phyloP scores from a whole-genome alignment of 2,329 filamentous ascomycete species.

The Sclerotinia glacialis region DNA sequence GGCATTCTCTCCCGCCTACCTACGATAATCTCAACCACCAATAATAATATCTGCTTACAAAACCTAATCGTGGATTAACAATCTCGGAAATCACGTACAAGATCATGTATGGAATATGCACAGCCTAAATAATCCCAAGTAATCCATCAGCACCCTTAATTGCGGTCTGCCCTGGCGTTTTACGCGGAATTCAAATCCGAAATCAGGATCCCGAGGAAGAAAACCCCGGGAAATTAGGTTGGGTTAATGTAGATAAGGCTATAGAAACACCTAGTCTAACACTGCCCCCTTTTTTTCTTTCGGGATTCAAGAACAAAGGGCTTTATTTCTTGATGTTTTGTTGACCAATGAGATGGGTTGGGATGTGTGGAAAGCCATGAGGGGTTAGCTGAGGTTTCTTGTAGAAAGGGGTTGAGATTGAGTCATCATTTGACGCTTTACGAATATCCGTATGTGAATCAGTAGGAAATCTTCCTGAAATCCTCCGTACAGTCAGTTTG shows the following conservation, averaged over 20 bases:
- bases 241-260: not conserved
- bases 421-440: constrained; percentile 12
- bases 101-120: not conserved
- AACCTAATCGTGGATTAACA: not conserved
- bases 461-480: too few species aligned
- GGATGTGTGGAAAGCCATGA: not conserved
- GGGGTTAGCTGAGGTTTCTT: not conserved
- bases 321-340: not conserved
- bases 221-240: not conserved
- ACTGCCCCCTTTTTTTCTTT: constrained; percentile 11
- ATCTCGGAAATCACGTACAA: not conserved
- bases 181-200: too few species aligned
- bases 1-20: not conserved
- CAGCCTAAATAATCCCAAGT: too few species aligned
- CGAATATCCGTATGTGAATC: too few species aligned
- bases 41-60: not conserved
- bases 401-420: not conserved
- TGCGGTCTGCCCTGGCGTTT: constrained; percentile 12
- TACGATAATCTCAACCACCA: not conserved
- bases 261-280: not conserved
- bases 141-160: not conserved
- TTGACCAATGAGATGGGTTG: not conserved
- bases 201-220: not conserved
- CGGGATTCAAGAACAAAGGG: not conserved
- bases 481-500: constrained; percentile 13